phyloP scores from a whole-genome alignment of 2,329 filamentous ascomycete species.

The Thielaviopsis musarum region DNA sequence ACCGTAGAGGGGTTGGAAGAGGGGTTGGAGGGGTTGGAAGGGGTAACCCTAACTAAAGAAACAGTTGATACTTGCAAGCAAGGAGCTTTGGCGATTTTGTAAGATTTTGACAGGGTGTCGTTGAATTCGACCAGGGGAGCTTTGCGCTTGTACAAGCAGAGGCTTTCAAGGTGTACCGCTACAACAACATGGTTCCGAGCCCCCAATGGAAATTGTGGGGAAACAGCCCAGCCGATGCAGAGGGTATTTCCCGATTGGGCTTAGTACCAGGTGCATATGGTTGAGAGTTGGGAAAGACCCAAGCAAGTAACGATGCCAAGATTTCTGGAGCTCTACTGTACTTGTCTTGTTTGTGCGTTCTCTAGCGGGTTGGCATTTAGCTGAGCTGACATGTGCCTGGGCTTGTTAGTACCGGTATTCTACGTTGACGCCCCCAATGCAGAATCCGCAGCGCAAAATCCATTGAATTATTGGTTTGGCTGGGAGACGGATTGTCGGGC shows the following conservation, averaged over 20 bases:
- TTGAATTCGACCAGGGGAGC: neutral
- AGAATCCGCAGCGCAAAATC: neutral
- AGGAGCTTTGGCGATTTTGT: neutral
- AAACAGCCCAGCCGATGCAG: neutral
- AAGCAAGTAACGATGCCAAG: neutral
- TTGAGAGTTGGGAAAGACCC: constrained; percentile 3
- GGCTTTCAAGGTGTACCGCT: neutral
- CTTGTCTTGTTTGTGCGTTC: neutral
- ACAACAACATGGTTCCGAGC: neutral
- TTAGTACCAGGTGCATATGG: constrained; percentile 10
- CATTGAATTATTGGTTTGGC: neutral
- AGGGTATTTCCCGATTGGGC: constrained; percentile 5
- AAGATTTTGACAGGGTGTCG: neutral
- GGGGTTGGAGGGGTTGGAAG: neutral
- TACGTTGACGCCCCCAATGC: neutral
- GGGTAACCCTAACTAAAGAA: neutral
- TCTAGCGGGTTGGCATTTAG: neutral
- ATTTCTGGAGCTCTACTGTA: neutral
- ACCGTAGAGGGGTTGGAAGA: neutral
- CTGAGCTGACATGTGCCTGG: neutral
- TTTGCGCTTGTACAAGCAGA: neutral
- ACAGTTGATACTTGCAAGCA: neutral
- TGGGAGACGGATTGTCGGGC: neutral
- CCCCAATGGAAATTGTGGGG: constrained; percentile 10
- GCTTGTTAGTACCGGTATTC: neutral